Conservation (phyloP, 768 basidiomycete genomes). For the Tulasnella sp. region DNA sequence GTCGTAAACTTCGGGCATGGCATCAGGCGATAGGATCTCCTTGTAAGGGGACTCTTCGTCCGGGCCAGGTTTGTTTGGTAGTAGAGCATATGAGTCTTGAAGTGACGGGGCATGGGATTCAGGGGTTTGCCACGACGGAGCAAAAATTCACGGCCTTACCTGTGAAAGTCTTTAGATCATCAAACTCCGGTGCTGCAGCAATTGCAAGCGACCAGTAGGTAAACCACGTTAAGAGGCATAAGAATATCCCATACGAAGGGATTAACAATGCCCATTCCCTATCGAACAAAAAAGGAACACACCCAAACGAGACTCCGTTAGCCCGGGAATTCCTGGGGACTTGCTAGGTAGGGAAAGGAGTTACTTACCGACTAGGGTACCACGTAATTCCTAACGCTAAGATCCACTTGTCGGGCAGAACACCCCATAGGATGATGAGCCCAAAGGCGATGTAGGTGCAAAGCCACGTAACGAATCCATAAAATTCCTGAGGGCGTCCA, state of each 20-base stretch:
- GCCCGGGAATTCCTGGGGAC: no score
- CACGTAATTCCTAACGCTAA: constrained; percentile 59
- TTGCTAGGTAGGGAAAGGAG: neutral
- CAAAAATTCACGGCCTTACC: constrained; percentile 38
- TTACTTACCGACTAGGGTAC: constrained; percentile 75
- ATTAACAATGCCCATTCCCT: constrained; percentile 83
- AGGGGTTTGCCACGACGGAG: neutral
- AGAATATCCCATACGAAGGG: constrained; percentile 66
- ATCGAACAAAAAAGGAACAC: neutral
- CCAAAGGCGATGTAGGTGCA: constrained; percentile 63
- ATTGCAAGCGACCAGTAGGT: constrained; percentile 70
- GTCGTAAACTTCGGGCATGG: constrained; percentile 65
- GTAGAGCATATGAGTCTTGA: constrained; percentile 50
- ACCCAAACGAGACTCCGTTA: neutral
- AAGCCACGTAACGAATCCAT: constrained; percentile 84
- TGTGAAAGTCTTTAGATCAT: constrained; percentile 56
- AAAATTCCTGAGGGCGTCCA: constrained; percentile 74
- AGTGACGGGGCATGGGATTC: neutral
- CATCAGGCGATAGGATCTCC: constrained; percentile 38
- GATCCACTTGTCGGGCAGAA: constrained; percentile 67
- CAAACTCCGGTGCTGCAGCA: constrained; percentile 59
- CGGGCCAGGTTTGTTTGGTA: constrained; percentile 34
- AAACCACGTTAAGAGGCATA: constrained; percentile 67
- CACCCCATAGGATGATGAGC: constrained; percentile 70
- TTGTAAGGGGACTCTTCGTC: constrained; percentile 37